Conservation (phyloP, 2,329 filamentous ascomycete species). For the Ustulina deusta region DNA sequence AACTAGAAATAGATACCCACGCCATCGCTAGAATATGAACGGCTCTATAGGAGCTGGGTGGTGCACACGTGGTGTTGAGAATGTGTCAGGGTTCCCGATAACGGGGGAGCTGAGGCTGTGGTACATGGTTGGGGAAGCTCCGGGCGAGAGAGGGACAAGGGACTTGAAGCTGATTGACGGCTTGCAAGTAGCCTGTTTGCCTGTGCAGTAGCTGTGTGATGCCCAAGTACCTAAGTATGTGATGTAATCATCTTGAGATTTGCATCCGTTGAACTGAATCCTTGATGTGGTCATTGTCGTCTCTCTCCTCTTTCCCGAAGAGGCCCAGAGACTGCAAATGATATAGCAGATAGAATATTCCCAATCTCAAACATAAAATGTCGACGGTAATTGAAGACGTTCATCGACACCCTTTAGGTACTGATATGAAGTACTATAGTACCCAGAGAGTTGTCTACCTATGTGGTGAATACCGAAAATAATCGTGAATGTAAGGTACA, state of each 20-base stretch:
- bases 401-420: not conserved
- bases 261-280: not conserved
- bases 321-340: not conserved
- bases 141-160: constrained; percentile 26
- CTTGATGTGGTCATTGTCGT: not conserved
- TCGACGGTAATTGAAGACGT: not conserved
- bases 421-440: not conserved
- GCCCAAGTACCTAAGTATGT: not conserved
- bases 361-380: not conserved
- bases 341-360: too few species aligned
- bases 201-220: not conserved
- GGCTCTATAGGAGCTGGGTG: constrained; percentile 1
- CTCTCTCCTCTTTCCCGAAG: not conserved
- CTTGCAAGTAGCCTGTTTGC: not conserved
- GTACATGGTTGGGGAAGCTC: constrained; percentile 39
- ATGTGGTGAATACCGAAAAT: not conserved
- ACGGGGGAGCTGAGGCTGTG: constrained; percentile 18
- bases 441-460: not conserved
- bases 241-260: too few species aligned
- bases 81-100: constrained; percentile 2
- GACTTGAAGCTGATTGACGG: constrained; percentile 4
- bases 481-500: too few species aligned
- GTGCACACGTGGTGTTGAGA: constrained; percentile 28
- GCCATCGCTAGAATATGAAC: constrained; percentile 5
- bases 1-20: constrained; percentile 29